Base-by-base conservation (phyloP, 495 filamentous ascomycete genomes). In the Xylaria nigripes region DNA sequence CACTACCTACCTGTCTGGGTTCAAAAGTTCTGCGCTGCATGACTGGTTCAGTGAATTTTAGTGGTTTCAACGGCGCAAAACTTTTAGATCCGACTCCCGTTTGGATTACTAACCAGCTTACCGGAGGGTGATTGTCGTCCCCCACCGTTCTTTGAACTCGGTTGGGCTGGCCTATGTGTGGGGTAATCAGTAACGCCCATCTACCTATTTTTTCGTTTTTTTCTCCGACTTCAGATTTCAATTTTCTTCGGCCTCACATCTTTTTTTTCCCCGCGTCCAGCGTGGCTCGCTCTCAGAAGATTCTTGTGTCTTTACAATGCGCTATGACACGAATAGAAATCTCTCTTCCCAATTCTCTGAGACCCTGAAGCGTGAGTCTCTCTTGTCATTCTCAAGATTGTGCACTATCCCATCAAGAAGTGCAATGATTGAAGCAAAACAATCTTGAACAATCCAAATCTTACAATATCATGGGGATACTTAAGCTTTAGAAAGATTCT, bases 391-490 rank as follows among this genome's bases (percentile, higher is more conserved):
- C 22, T 13, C 30, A 12, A 44, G 40, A 22, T 54, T 50, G 41
- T 22, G 45, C 21, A n/a, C n/a, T 27, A 23, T 53, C 48, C 51
- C 22, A 50, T 51, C 58, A 48, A 63, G 62, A 59, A 43, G 72
- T 75, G 76, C 79, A 73, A 72, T 84, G 75, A 79, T 71, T 72
- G 76, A 54, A 40, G 45, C 67, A 68, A 61, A 77, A 68, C 67
- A 47, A 54, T 42, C 58, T 68, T 69, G 82, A 87, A 87, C 83
- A 89, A 88, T 89, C 86, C 84, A 89, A 87, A 68, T 83, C 86
- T 82, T 83, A 90, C 72, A 81, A 68, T 70, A 58, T 73, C 76
- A 72, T 87, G 85, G 78, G 83, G 85, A 87, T 71, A 65, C 60
- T 65, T 59, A 67, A 66, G 68, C 62, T 77, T 83, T 76, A 80